phyloP scores from a whole-genome alignment of 768 basidiomycete genomes.

The Auricularia heimuer region DNA sequence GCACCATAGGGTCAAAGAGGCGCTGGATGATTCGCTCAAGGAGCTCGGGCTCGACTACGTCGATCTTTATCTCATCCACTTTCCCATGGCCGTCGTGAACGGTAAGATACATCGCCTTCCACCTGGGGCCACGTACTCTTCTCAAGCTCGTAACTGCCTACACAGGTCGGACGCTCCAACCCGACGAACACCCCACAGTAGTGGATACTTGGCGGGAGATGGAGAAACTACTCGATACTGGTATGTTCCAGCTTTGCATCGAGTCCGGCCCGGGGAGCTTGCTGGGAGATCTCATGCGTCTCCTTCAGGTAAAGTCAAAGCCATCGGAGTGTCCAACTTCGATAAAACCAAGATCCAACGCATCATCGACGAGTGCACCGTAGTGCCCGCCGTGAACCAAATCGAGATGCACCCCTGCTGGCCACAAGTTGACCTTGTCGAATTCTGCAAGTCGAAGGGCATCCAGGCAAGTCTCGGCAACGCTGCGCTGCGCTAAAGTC shows the following conservation, averaged over 20 bases:
- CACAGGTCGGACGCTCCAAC: neutral
- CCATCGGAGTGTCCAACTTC: slow-evolving; percentile 50
- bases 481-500: too few species aligned
- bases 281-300: neutral
- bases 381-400: slow-evolving; percentile 64
- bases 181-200: neutral
- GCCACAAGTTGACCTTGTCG: slow-evolving; percentile 54
- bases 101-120: neutral
- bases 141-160: neutral
- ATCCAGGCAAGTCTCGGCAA: slow-evolving; percentile 30
- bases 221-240: slow-evolving; percentile 59
- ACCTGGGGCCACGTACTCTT: neutral
- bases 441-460: slow-evolving; percentile 50
- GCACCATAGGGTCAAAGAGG: slow-evolving; percentile 47
- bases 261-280: neutral
- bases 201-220: slow-evolving; percentile 72
- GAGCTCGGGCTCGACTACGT: slow-evolving; percentile 66
- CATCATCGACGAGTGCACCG: slow-evolving; percentile 25
- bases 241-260: slow-evolving; percentile 15
- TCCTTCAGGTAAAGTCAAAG: neutral
- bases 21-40: slow-evolving; percentile 60
- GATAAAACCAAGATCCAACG: slow-evolving; percentile 31
- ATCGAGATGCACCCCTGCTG: slow-evolving; percentile 60
- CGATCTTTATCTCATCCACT: slow-evolving; percentile 52
- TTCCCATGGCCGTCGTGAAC: slow-evolving; percentile 22